Base-by-base conservation (phyloP, 78 protist species). In the Speleostelium caveatum region DNA sequence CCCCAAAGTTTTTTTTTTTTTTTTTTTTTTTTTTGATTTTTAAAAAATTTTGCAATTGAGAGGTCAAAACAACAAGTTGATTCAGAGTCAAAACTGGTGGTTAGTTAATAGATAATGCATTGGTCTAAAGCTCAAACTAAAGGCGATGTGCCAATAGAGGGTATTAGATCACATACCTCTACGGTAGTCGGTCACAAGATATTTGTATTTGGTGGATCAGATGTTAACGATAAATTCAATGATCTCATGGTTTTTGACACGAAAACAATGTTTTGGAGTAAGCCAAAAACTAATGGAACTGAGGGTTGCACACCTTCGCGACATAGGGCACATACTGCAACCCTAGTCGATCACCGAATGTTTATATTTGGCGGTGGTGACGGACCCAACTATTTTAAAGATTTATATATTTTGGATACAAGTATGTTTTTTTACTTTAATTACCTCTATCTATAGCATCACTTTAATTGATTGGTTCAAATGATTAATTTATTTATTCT, bases 201-300 rank as follows among this genome's bases (percentile, higher is more conserved):
- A 35, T 83, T 68, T 69, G 91, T 83, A 28, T 83, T 83, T 83
- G 91, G 91, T n/a, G 91, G 91, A n/a, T 83, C 91, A 0, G 91
- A 83, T 42, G 42, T 62, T 38, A 49, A 83, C 28, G 91, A 83
- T 56, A 83, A 73, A 19, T 83, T 83, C 33, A 69, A 67, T 69
- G 91, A 83, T 59, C 36, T 83, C 30, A 21, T 83, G 21, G 59
- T 83, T 45, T 83, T 83, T 21, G 91, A 83, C 59, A 83, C 91
- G 41, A 71, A 80, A 32, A 80, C 90, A 24, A 33, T 80, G 73
- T 80, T 69, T 80, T 80, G 90, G 90, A 38, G 67, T 59, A 80
- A 80, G 39, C 90, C 90, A 36, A 69, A 67, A 21, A 80, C 90
- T 22, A 35, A 26, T 39, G 90, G 90, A n/a, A 62, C 75, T 39